These are phyloP conservation scores for Fusarium sororula DNA, from an alignment of 2,329 filamentous ascomycete species.

Conservation along the genomic window DNA sequence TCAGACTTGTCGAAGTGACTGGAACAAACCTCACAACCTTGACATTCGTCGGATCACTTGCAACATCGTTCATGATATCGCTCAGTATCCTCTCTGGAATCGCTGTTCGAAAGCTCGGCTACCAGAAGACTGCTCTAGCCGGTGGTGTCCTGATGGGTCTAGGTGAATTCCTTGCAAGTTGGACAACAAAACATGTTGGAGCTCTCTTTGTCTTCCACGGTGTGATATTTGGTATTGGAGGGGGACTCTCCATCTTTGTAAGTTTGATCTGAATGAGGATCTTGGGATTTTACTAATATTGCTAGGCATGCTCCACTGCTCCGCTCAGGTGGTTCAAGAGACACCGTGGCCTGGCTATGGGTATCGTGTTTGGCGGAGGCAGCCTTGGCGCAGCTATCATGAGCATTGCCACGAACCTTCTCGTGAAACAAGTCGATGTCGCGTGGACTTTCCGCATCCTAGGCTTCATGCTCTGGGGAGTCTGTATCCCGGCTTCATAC, in stretches of 20 bases:
- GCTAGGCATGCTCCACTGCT: slow-evolving; percentile 35
- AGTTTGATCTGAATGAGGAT: rapidly evolving
- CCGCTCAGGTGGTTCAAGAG: slow-evolving; percentile 41
- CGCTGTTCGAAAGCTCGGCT: slow-evolving; percentile 35
- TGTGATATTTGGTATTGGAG: slow-evolving; percentile 40
- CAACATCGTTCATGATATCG: slow-evolving; percentile 41
- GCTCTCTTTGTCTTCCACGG: slow-evolving; percentile 43
- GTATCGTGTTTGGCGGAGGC: slow-evolving; percentile 44
- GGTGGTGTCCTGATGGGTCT: slow-evolving; percentile 43
- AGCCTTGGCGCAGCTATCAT: slow-evolving; percentile 44
- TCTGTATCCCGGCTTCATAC: slow-evolving; percentile 43
- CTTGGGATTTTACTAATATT: rapidly evolving
- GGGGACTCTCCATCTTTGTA: slow-evolving; percentile 38
- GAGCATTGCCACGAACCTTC: slow-evolving; percentile 39
- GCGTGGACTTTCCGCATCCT: slow-evolving; percentile 44
- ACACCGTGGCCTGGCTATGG: slow-evolving; percentile 42
- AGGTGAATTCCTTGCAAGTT: slow-evolving; percentile 44
- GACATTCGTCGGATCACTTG: slow-evolving; percentile 44
- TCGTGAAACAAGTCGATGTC: slow-evolving; percentile 37
- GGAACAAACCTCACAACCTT: slow-evolving; percentile 39
- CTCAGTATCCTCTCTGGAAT: slow-evolving; percentile 34
- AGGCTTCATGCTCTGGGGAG: slow-evolving; percentile 40
- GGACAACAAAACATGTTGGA: slow-evolving; percentile 35
- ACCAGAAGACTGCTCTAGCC: slow-evolving; percentile 35
- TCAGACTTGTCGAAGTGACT: slow-evolving; percentile 39